Percentiles rank a stretch among this genome's conserved stretches.
These are phyloP conservation scores for Pterocarpus santalinus DNA, from an alignment of 306 rosid genomes.

Conservation along the genomic window DNA sequence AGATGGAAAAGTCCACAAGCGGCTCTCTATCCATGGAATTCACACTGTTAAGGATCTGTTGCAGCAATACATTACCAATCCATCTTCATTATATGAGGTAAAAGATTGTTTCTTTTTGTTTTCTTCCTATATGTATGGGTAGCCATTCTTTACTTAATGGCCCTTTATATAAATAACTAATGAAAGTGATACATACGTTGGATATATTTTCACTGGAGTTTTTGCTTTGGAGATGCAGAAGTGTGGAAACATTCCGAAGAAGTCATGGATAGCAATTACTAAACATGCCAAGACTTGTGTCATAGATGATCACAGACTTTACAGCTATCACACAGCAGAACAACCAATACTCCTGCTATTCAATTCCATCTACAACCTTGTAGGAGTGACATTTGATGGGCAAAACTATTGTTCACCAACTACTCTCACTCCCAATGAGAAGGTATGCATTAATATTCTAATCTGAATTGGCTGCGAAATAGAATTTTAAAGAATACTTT, in stretches of 20 bases:
- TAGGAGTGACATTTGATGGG: conserved; percentile 54
- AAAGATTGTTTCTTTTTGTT: conserved; percentile 12
- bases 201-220: conserved; percentile 1
- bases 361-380: conserved; percentile 61
- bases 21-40: conserved; percentile 46
- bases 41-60: conserved; percentile 59
- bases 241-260: conserved; percentile 49
- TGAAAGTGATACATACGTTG: not conserved
- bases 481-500: not conserved
- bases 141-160: not conserved
- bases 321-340: conserved; percentile 34
- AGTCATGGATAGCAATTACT: conserved; percentile 55
- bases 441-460: conserved; percentile 43
- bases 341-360: conserved; percentile 45
- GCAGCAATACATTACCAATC: conserved; percentile 44
- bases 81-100: conserved; percentile 51
- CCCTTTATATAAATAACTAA: conserved; percentile 9
- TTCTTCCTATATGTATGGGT: not conserved
- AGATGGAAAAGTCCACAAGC: conserved; percentile 52
- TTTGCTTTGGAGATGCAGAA: conserved; percentile 55
- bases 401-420: conserved; percentile 41
- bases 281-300: conserved; percentile 63
- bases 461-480: not conserved
- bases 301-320: conserved; percentile 50
- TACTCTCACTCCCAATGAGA: conserved; percentile 27